Evolutionary conservation across 164 flowering plant genomes (phyloP), one percentile per base, ranked within the genome.

Genomic region (Pachysandra terminalis): DNA sequence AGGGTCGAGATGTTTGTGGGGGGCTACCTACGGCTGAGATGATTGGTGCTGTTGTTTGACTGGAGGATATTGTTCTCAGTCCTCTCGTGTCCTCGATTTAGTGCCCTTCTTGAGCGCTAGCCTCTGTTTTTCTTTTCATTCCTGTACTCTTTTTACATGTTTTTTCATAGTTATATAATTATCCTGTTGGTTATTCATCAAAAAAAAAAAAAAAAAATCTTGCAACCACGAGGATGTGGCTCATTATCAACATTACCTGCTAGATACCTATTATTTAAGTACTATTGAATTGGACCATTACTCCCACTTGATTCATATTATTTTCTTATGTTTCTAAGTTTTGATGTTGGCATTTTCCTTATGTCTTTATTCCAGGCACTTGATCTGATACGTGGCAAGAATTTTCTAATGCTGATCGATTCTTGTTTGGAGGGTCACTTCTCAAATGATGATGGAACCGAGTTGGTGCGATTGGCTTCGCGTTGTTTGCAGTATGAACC

Each of bases 401-500:
- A 90, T 73, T 86, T 89, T 62, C 71, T 80, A 74, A 83, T 86
- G 92, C 77, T 93, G 71, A 93, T 90, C 86, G 98, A 93, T 77
- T 93, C 98, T 73, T 84, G 89, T 76, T 74, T 90, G 79, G 98
- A 90, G 77, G 96, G 91, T 54, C 90, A 89, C 75, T 87, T 89
- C 74, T 84, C 93, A 65, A 93, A 87, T 71, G 93, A 90, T 67
- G 98, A 93, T 80, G 91, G 93, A 75, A 83, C 90, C 63, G 98
- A 93, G 63, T 75, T 93, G 70, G 93, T 89, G 24, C 79, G 92
- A 12, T 71, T 93, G 73, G 96, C 97, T 69, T 82, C 96, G 24
- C 92, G 96, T 26, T 93, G 98, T 75, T 81, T 93, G 74, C 96
- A 90, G 71, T 88, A 84, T 78, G 98, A 93, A 80, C 83, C 93